Evolutionary conservation across 78 protist species (phyloP), one percentile per base, ranked within the genome.

Genomic region (Bodo saltans): DNA sequence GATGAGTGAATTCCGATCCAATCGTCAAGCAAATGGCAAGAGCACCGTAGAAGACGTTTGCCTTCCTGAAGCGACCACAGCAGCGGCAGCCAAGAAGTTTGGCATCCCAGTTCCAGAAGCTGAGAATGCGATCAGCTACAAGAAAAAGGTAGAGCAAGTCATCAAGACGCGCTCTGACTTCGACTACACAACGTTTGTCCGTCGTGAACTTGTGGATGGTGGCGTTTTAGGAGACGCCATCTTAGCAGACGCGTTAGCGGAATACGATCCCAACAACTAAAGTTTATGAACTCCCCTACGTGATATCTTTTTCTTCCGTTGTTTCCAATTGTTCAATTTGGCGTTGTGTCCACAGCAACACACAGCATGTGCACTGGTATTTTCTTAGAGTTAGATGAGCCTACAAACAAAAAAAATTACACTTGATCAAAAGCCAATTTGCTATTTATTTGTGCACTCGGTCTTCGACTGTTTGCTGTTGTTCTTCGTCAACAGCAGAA

Each of bases 111-210:
- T 42, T 1, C 67, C 67, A 3, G 81, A 47, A 17, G 81, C 34
- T 26, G 67, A 32, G 34, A n/a, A n/a, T n/a, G n/a, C n/a, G n/a
- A n/a, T n/a, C n/a, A 11, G 1, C 28, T 2, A 30, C 69, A 68
- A 76, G 8, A 33, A 47, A 12, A 47, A 38, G 29, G n/a, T n/a
- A n/a, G n/a, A n/a, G n/a, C n/a, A n/a, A n/a, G n/a, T n/a, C n/a
- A n/a, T n/a, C n/a, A n/a, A n/a, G n/a, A n/a, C n/a, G n/a, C 42
- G 39, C 32, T 28, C 12, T 1, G 3, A 11, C 81, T 76, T 76
- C 81, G 52, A 76, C 69, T 76, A 76, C 81, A 1, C 12, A 3
- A 11, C 40, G 17, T 76, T 32, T 27, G 81, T 76, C 25, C 67
- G 42, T 17, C n/a, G n/a, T 17, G 53, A 76, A 38, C 3, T 25